Percentiles rank a stretch among this genome's conserved stretches.
Evolutionary conservation across 2,329 filamentous ascomycete genomes (phyloP).

Genomic region (Talaromyces funiculosus): DNA sequence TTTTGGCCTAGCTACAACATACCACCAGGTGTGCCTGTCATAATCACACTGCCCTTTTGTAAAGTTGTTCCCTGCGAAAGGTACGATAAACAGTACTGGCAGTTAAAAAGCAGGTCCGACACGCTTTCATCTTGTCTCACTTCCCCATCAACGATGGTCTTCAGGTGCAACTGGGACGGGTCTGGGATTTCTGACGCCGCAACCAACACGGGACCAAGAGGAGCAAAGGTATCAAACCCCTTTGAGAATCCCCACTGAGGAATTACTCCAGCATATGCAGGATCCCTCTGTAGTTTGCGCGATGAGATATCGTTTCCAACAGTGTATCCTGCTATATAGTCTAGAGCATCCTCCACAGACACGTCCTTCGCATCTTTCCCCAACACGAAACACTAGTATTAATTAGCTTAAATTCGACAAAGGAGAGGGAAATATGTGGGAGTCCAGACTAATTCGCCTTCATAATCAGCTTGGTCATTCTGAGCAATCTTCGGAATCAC

Average conservation of each 20-base stretch:
- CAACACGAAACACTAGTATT: background rate
- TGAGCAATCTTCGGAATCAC: slow-evolving; percentile 60
- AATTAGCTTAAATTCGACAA: background rate
- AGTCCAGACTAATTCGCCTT: slow-evolving; percentile 66
- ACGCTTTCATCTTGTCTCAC: slow-evolving; percentile 13
- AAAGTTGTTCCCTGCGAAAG: slow-evolving; percentile 25
- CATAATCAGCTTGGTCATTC: slow-evolving; percentile 60
- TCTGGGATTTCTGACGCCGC: background rate
- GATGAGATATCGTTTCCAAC: slow-evolving; percentile 64
- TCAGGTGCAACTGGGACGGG: slow-evolving; percentile 5
- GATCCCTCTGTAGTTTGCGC: slow-evolving; percentile 61
- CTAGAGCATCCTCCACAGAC: slow-evolving; percentile 44
- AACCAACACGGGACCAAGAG: slow-evolving; percentile 49
- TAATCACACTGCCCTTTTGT: slow-evolving; percentile 25
- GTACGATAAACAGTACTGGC: slow-evolving; percentile 30
- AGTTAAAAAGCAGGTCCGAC: slow-evolving; percentile 46
- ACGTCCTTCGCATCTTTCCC: slow-evolving; percentile 37
- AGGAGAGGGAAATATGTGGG: too few relatives aligned
- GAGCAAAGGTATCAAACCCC: slow-evolving; percentile 63
- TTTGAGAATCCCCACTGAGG: slow-evolving; percentile 61
- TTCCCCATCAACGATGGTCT: slow-evolving; percentile 14
- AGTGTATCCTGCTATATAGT: slow-evolving; percentile 62
- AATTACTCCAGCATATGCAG: slow-evolving; percentile 44
- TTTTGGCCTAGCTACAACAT: background rate
- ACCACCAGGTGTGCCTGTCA: slow-evolving; percentile 25